Conservation (phyloP, 441 rosid genomes). For the Populus hybrid region DNA sequence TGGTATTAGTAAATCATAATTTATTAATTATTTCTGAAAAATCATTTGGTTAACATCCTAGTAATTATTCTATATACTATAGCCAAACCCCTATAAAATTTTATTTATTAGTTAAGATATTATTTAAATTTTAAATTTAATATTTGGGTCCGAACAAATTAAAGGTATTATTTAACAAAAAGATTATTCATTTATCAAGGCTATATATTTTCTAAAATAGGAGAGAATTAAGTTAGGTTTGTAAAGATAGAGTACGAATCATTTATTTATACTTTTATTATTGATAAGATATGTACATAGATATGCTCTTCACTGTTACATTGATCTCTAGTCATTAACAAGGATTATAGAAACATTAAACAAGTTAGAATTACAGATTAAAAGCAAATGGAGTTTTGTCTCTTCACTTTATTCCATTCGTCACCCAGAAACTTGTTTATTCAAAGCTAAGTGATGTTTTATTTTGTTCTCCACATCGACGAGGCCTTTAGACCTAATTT, state of each 20-base stretch:
- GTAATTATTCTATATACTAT: too few relatives aligned
- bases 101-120: background rate
- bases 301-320: background rate
- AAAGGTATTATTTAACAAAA: too few relatives aligned
- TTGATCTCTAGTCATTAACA: background rate
- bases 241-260: too few relatives aligned
- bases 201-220: too few relatives aligned
- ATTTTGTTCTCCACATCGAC: slow-evolving; percentile 23
- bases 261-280: too few relatives aligned
- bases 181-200: too few relatives aligned
- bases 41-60: background rate
- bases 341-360: background rate
- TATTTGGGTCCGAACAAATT: background rate
- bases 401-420: slow-evolving; percentile 43
- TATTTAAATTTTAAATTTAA: too few relatives aligned
- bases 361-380: slow-evolving; percentile 13
- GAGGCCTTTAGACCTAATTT: slow-evolving; percentile 14
- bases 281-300: too few relatives aligned
- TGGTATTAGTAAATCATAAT: background rate
- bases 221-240: too few relatives aligned
- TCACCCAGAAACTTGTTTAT: slow-evolving; percentile 36
- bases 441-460: slow-evolving; percentile 30
- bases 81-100: too few relatives aligned
- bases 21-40: too few relatives aligned
- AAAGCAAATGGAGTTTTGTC: slow-evolving; percentile 23